A percentile compares a stretch with the other conserved stretches of the same genome.
phyloP scores from a whole-genome alignment of 2,329 filamentous ascomycete species.

The Zarea fungicola region DNA sequence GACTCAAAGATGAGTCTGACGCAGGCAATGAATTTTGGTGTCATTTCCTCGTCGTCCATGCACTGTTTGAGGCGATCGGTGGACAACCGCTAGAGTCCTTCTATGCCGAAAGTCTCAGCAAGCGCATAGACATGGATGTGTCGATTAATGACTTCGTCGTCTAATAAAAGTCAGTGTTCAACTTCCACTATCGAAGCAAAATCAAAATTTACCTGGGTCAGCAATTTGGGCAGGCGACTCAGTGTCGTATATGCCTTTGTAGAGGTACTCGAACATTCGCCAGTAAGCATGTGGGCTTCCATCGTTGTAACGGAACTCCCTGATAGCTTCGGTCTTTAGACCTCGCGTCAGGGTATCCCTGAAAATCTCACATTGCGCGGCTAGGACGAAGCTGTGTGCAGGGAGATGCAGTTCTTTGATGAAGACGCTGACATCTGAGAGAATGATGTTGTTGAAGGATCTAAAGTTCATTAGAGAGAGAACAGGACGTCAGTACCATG shows the following conservation, averaged over 20 bases:
- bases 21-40: not conserved
- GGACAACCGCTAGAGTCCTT: not conserved
- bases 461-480: not conserved
- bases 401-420: not conserved
- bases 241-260: not conserved
- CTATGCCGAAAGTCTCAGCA: not conserved
- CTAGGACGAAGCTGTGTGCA: slow-evolving; percentile 5
- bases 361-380: not conserved
- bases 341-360: not conserved
- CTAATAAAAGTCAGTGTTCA: not conserved
- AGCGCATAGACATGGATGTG: not conserved
- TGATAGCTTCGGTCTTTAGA: not conserved
- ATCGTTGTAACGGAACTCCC: not conserved
- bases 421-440: slow-evolving; percentile 1
- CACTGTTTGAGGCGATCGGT: not conserved
- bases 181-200: too few species aligned
- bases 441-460: not conserved
- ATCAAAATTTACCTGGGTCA: not conserved
- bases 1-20: not conserved
- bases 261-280: slow-evolving; percentile 8
- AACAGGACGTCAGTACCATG: not conserved
- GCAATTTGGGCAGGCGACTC: not conserved
- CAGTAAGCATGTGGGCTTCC: not conserved
- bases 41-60: not conserved
- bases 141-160: not conserved